phyloP scores from a whole-genome alignment of 257 asterid species.

The Gentiana macrophylla region DNA sequence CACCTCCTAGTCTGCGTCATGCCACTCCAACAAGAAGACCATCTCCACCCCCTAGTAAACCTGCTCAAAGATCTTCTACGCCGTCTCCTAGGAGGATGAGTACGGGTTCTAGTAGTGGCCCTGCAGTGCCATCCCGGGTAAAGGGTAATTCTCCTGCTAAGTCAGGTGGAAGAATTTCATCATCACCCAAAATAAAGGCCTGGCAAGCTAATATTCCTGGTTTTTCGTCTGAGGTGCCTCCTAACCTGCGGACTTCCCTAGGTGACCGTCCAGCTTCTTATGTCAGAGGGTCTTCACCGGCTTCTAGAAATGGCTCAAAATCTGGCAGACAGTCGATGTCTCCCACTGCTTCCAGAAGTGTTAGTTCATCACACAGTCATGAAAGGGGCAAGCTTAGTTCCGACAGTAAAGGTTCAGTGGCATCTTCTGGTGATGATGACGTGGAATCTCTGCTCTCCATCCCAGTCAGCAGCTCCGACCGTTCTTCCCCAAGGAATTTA shows the following conservation, averaged over 20 bases:
- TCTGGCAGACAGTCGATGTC: slow-evolving; percentile 90
- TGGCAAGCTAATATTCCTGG: slow-evolving; percentile 89
- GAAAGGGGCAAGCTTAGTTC: slow-evolving; percentile 65
- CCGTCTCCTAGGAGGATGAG: slow-evolving; percentile 74
- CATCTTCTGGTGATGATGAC: slow-evolving; percentile 92
- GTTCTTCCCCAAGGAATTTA: slow-evolving; percentile 42
- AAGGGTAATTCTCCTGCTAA: slow-evolving; percentile 78
- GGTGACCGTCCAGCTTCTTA: slow-evolving; percentile 90
- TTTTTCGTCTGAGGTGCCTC: slow-evolving; percentile 84
- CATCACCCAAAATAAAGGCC: slow-evolving; percentile 74
- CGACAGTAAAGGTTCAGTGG: slow-evolving; percentile 72
- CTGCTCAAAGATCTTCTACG: slow-evolving; percentile 49
- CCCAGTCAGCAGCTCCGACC: slow-evolving; percentile 46
- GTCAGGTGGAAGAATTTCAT: slow-evolving; percentile 63
- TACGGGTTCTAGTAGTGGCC: slow-evolving; percentile 45
- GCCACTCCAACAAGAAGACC: slow-evolving; percentile 54
- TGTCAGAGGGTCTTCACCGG: slow-evolving; percentile 95
- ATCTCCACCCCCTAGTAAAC: slow-evolving; percentile 75
- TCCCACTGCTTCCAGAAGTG: slow-evolving; percentile 81
- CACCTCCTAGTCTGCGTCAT: slow-evolving; percentile 48
- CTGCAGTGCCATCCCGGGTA: slow-evolving; percentile 37
- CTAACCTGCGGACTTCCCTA: slow-evolving; percentile 91
- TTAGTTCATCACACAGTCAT: slow-evolving; percentile 64
- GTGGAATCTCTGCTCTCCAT: slow-evolving; percentile 56
- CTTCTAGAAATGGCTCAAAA: slow-evolving; percentile 67